These are phyloP conservation scores for Penicillium manginii DNA, from an alignment of 495 filamentous ascomycete genomes.

Conservation along the genomic window DNA sequence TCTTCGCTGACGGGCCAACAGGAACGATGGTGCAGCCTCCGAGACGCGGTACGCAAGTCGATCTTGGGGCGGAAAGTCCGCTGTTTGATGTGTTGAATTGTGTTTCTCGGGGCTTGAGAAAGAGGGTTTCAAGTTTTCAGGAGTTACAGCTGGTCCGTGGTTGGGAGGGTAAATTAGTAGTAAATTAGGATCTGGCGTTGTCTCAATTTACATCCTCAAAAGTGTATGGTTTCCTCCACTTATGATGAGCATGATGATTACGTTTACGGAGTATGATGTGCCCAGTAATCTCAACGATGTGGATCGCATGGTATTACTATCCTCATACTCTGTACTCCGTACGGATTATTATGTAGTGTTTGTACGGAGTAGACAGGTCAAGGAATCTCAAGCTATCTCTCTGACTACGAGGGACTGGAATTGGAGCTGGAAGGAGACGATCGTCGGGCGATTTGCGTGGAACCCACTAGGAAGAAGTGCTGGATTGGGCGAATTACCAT, in stretches of 20 bases:
- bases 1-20: constrained; percentile 26
- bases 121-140: constrained; percentile 6
- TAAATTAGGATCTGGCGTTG: neutral
- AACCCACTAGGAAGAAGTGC: constrained; percentile 19
- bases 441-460: constrained; percentile 4
- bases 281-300: neutral
- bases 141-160: neutral
- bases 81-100: constrained; percentile 6
- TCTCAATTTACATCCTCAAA: constrained; percentile 1
- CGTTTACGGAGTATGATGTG: neutral
- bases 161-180: neutral
- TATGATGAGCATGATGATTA: neutral
- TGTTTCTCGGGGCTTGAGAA: neutral
- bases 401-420: neutral
- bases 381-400: no score
- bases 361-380: no score
- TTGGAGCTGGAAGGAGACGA: neutral
- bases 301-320: neutral
- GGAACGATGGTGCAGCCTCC: constrained; percentile 5
- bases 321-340: no score
- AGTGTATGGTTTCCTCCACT: neutral
- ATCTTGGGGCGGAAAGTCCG: constrained; percentile 25
- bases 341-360: neutral
- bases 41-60: constrained; percentile 22
- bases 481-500: constrained; percentile 27